Conservation (phyloP, 2,329 filamentous ascomycete species). For the Fusarium chaquense region DNA sequence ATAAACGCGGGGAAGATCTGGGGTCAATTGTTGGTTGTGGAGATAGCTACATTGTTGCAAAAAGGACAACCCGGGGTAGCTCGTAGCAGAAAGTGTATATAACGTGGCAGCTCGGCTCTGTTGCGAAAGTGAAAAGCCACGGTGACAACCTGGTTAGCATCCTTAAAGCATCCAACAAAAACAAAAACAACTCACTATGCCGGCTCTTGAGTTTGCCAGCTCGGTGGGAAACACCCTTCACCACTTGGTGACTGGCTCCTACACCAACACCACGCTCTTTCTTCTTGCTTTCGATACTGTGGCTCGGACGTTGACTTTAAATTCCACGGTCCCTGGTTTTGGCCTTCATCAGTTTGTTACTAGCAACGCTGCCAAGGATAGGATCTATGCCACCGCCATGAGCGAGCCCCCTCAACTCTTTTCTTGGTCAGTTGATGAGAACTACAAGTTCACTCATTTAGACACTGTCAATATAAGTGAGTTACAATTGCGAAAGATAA, state of each 20-base stretch:
- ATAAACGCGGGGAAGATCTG: neutral
- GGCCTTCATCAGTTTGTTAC: slow-evolving; percentile 9
- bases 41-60: neutral
- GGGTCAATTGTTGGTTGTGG: neutral
- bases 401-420: slow-evolving; percentile 10
- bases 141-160: neutral
- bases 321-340: slow-evolving; percentile 5
- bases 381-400: slow-evolving; percentile 4
- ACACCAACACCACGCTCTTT: slow-evolving; percentile 6
- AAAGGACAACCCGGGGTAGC: neutral
- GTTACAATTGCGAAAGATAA: fast-evolving
- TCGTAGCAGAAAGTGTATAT: neutral
- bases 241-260: slow-evolving; percentile 7
- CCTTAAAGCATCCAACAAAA: fast-evolving
- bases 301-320: slow-evolving; percentile 1
- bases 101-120: neutral
- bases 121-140: fast-evolving
- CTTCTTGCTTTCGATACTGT: slow-evolving; percentile 11
- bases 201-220: neutral
- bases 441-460: slow-evolving; percentile 4
- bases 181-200: neutral
- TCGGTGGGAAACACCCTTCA: neutral
- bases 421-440: slow-evolving; percentile 8
- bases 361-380: neutral
- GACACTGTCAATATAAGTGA: slow-evolving; percentile 11